Evolutionary conservation across 208 protist species (phyloP), one percentile per base, ranked within the genome.

Genomic region (Crithidia mellificae): DNA sequence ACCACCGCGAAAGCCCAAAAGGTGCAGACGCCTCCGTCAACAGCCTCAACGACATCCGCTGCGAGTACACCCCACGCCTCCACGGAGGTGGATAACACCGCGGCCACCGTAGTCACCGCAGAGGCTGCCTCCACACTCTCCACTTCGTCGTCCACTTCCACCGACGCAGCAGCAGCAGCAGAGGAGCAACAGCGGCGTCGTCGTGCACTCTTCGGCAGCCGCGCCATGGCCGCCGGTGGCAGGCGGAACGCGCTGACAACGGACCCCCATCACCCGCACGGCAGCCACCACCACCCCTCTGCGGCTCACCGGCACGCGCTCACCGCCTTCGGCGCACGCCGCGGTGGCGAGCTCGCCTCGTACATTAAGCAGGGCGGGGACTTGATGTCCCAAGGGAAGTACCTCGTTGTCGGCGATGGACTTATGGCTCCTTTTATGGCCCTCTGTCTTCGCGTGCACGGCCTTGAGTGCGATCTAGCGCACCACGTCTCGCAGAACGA

Each of bases 371-470:
- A 62, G 22, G 57, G 74, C 24, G 74, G 72, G 25, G 78, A 88
- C 17, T 59, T 94, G n/a, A 78, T 57, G 20, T 77, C 85, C 25
- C 72, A 80, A 24, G 84, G 77, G 2, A 93, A 91, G 55, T 97
- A 94, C 66, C 73, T 97, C 6, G 91, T 97, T 38, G 81, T 97
- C 11, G 93, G 93, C 1, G 93, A 97, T 70, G 87, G 90, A 15
- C 72, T 96, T 44, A 94, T 97, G 87, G 88, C 88, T 1, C 93
- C 93, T 1, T 94, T 97, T 64, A 97, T 97, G 93, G 91, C 93
- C 20, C 70, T 96, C 20, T 95, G 91, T 58, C 81, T 97, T 63
- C 87, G 91, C 30, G 85, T 91, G 11, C 88, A 96, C 67, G 91
- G 91, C 36, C 75, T 97, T 4, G 83, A 94, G 47, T 95, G 90